Conservation (phyloP, 805 yeast species). For the Ogataea populi-albae region DNA sequence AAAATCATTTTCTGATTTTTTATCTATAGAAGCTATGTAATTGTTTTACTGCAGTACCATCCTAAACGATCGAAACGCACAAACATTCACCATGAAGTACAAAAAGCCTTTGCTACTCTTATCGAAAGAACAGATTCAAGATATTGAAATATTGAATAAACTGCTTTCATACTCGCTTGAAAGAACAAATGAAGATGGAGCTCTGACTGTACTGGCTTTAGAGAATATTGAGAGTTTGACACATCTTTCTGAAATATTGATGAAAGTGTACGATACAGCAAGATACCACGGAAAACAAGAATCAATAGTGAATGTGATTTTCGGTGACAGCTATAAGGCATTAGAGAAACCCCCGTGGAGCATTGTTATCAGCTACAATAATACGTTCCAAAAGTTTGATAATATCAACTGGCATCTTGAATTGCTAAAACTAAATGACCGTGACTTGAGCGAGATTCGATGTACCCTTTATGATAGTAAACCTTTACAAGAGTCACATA, state of each 20-base stretch:
- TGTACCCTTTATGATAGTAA: not conserved
- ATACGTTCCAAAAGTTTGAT: not conserved
- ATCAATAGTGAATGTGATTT: conserved; percentile 8
- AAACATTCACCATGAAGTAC: too few relatives aligned
- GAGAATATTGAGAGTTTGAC: conserved; percentile 19
- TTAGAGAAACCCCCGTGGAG: conserved; percentile 1
- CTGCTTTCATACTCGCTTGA: not conserved
- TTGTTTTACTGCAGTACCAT: too few relatives aligned
- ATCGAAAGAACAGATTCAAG: too few relatives aligned
- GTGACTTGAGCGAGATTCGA: not conserved
- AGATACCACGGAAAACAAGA: conserved; percentile 10
- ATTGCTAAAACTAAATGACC: conserved; percentile 1
- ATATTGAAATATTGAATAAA: too few relatives aligned
- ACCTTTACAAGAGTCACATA: not conserved
- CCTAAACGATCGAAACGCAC: too few relatives aligned
- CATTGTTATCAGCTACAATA: too few relatives aligned
- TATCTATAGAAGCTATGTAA: too few relatives aligned
- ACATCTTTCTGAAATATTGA: conserved; percentile 4
- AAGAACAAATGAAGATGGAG: not conserved
- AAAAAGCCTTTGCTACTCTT: too few relatives aligned
- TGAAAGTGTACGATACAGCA: conserved; percentile 18
- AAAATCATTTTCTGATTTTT: too few relatives aligned
- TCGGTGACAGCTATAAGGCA: conserved; percentile 10
- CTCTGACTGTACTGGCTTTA: conserved; percentile 13
- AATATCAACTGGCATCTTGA: not conserved